Conservation (phyloP, 179 eudicot species). For the Patellifolia procumbens region DNA sequence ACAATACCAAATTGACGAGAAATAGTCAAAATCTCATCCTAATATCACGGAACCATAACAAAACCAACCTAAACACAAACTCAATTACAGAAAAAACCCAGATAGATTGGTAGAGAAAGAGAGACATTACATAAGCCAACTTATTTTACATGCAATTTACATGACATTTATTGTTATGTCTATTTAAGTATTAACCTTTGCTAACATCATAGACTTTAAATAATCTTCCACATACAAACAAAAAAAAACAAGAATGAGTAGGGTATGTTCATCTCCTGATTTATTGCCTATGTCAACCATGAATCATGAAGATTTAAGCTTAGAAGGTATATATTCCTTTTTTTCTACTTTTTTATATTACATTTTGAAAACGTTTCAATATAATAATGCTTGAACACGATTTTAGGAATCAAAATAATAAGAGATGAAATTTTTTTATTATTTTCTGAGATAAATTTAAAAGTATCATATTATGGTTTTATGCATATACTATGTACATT, state of each 20-base stretch:
- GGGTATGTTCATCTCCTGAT: conserved; percentile 29
- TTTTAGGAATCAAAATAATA: too few species aligned
- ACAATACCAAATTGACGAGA: neutral
- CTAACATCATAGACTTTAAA: too few species aligned
- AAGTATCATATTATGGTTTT: too few species aligned
- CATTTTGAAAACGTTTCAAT: neutral
- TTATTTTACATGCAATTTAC: neutral
- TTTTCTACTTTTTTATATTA: neutral
- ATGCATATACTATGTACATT: too few species aligned
- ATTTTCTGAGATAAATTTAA: too few species aligned
- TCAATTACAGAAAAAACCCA: neutral
- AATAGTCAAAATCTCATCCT: conserved; percentile 2
- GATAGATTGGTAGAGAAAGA: neutral
- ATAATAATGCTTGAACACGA: neutral
- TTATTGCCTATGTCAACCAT: conserved; percentile 18
- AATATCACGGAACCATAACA: conserved; percentile 4
- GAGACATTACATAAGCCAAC: conserved; percentile 5
- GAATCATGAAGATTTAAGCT: conserved; percentile 20
- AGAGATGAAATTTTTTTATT: too few species aligned
- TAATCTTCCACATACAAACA: neutral
- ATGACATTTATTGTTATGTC: neutral
- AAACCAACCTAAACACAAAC: neutral
- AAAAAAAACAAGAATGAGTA: conserved; percentile 6
- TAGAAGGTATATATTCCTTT: conserved; percentile 19
- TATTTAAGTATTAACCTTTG: neutral